Percentiles rank a stretch among this genome's conserved stretches.
Evolutionary conservation across 176 grass and related monocot species (phyloP).

Genomic region (Alopecurus myosuroides): DNA sequence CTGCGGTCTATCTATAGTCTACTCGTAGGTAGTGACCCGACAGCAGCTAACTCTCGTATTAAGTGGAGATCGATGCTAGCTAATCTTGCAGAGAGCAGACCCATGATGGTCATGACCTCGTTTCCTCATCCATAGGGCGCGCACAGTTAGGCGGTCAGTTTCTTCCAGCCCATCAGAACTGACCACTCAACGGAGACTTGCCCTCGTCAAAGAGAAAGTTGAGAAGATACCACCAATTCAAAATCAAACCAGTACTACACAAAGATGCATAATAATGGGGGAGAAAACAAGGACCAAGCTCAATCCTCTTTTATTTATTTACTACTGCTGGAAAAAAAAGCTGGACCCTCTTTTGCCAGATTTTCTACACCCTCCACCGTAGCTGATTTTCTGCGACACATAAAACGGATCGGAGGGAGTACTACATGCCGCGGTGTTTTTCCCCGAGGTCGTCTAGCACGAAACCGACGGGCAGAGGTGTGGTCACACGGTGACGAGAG

Average conservation of each 20-base stretch:
- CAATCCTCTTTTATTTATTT: neutral
- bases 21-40: neutral
- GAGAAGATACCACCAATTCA: too few relatives aligned
- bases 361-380: too few relatives aligned
- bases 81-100: neutral
- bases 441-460: neutral
- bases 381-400: too few relatives aligned
- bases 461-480: neutral
- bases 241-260: too few relatives aligned
- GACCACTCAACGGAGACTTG: neutral
- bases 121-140: neutral
- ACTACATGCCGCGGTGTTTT: too few relatives aligned
- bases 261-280: neutral
- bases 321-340: neutral
- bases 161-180: neutral
- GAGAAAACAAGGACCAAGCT: neutral
- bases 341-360: too few relatives aligned
- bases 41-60: neutral
- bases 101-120: neutral
- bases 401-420: too few relatives aligned
- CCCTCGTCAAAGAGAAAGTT: neutral
- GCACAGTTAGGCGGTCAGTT: neutral
- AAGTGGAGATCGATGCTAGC: neutral
- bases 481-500: neutral
- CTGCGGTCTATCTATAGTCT: too few relatives aligned